Conservation (phyloP, 2,329 filamentous ascomycete species). For the Cordyceps militaris region DNA sequence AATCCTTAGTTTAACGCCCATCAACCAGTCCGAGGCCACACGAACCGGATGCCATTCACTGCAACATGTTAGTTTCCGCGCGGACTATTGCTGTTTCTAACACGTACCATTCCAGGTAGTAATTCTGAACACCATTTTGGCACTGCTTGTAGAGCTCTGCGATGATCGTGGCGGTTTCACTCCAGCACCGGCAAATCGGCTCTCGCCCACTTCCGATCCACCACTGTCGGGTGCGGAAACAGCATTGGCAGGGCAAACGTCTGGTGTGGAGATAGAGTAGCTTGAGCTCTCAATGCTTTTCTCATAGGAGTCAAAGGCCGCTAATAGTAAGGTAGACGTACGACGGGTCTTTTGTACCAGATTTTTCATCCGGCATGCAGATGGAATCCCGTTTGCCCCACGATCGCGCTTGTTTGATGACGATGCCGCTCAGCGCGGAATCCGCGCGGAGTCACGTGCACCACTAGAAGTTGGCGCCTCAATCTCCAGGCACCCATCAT, state of each 20-base stretch:
- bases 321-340: neutral
- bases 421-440: conserved; percentile 2
- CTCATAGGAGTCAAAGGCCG: neutral
- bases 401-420: conserved; percentile 7
- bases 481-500: conserved; percentile 5
- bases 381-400: neutral
- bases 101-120: conserved; percentile 74
- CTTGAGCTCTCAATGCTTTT: neutral
- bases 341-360: neutral
- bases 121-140: conserved; percentile 66
- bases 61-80: neutral
- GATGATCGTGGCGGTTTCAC: neutral
- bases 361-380: neutral
- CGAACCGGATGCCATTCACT: conserved; percentile 78
- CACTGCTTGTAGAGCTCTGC: neutral
- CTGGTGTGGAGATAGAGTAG: neutral
- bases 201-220: neutral
- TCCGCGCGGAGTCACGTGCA: conserved; percentile 11
- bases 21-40: neutral
- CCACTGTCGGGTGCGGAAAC: neutral
- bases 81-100: neutral
- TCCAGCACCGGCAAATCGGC: neutral
- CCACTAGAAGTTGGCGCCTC: conserved; percentile 5
- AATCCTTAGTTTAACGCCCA: neutral
- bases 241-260: neutral